Evolutionary conservation across 2,329 filamentous ascomycete genomes (phyloP), one percentile per base, ranked within the genome.

Genomic region (Penicillium sp.): DNA sequence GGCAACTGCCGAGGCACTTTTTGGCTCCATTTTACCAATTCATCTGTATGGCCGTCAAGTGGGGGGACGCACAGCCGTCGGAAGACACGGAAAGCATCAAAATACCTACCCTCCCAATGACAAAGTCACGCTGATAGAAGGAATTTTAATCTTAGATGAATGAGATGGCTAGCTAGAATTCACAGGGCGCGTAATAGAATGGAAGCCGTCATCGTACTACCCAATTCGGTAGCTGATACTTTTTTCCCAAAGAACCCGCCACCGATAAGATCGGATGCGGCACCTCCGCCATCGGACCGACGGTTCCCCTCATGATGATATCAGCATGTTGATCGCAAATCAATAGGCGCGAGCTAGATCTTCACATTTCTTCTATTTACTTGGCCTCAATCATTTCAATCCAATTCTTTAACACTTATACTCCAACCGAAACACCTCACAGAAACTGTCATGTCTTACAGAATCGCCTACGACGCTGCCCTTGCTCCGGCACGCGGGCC

Each of bases 401-500:
- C 14, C n/a, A 33, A 19, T 35, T 35, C n/a, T 30, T 10, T 10
- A 3, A 14, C 19, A n/a, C 43, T 35, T 35, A 8, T 16, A 16
- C 13, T 14, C 28, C 35, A 8, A 14, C 14, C 42, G 35, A 42
- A 14, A 30, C 22, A 30, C 6, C 6, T 11, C 8, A n/a, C 19
- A 38, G 33, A 55, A 28, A 42, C 4, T 25, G 72, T 51, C 65
- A 76, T 76, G 75, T 66, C 73, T 40, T 76, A 76, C 69, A 58
- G 67, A 54, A 76, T 76, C 51, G 53, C 70, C 57, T 66, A 68
- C 58, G 61, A 71, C 59, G 53, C 59, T 11, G 19, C 68, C 40
- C 67, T 72, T 55, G 66, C 70, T 54, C 72, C 73, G 4, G 55
- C 68, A 26, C 70, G 62, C 53, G 68, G 63, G 28, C 51, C 63